Base-by-base conservation (phyloP, 176 grass and related monocot species). In the Ampelocalamus luodianensis region DNA sequence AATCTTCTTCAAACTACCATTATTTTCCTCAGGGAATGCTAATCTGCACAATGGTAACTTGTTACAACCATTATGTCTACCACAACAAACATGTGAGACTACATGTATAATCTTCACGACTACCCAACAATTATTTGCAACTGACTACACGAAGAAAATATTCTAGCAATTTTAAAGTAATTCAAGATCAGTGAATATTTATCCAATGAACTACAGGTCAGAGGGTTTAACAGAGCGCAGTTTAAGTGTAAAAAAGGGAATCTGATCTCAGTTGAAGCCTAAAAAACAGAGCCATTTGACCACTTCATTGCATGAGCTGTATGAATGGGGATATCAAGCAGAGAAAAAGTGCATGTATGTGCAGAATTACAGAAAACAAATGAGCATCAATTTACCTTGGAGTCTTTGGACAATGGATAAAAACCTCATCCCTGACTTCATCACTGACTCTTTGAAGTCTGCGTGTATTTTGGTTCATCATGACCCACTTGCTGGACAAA, bases 401-500 rank as follows among this genome's bases (percentile, higher is more conserved):
- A 88, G 91, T 84, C 89, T 86, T 94, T 62, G 96, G 96, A 84
- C 96, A 96, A 82, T 89, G 89, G 63, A 99, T 79, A 86, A 99
- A 91, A 77, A 93, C 90, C 84, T 99, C 96, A 81, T 99, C 93
- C 89, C 93, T 99, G 13, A 99, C 93, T 58, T 99, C 96, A 72
- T 99, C 96, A 84, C 86, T 99, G 63, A 96, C 96, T 91, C 96
- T 89, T 78, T 99, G 96, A 86, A 99, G 93, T 86, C 93, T 96
- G 67, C 96, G 88, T 54, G 96, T 96, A 88, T 99, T 91, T 96
- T 96, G 91, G 81, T 99, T 93, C 96, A 99, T 99, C 96, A 99
- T 99, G 58, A 99, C 96, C 96, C 96, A 99, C 65, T 96, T 99
- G 90, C 96, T 99, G 89, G 5, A 72, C 61, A 85, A 91, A 88